These are phyloP conservation scores for Termitomyces sp. DNA, from an alignment of 768 basidiomycete genomes.

Conservation along the genomic window DNA sequence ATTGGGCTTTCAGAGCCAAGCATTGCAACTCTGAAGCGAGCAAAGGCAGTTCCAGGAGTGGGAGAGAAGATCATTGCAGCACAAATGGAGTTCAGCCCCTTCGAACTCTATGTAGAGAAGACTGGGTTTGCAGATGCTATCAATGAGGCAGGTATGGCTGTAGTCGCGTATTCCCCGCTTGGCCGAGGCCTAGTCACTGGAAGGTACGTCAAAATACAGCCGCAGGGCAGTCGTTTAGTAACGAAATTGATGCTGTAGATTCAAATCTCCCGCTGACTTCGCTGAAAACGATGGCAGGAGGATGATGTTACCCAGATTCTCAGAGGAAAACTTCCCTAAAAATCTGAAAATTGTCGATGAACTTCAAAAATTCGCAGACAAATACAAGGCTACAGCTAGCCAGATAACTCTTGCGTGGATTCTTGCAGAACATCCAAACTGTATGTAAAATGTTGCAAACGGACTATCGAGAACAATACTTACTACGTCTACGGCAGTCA, in stretches of 20 bases:
- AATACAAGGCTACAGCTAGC: slow-evolving; percentile 30
- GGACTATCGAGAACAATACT: not conserved
- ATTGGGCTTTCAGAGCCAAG: slow-evolving; percentile 48
- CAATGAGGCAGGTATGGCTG: slow-evolving; percentile 35
- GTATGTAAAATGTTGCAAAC: slow-evolving; percentile 2
- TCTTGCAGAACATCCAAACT: slow-evolving; percentile 23
- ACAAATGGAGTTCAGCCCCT: slow-evolving; percentile 40
- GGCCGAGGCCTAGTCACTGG: slow-evolving; percentile 45
- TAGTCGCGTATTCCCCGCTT: slow-evolving; percentile 46
- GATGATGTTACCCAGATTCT: slow-evolving; percentile 26
- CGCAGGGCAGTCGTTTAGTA: not conserved
- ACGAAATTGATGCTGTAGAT: slow-evolving; percentile 6
- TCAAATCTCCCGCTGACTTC: slow-evolving; percentile 34
- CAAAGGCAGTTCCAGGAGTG: slow-evolving; percentile 39
- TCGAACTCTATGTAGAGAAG: slow-evolving; percentile 39
- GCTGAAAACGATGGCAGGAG: slow-evolving; percentile 31
- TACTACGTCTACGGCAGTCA: not conserved
- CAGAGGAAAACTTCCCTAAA: slow-evolving; percentile 36
- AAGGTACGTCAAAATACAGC: slow-evolving; percentile 22
- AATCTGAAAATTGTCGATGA: slow-evolving; percentile 31
- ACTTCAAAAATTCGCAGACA: slow-evolving; percentile 26
- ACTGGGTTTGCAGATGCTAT: slow-evolving; percentile 32
- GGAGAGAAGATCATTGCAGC: slow-evolving; percentile 24
- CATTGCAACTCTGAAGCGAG: slow-evolving; percentile 38
- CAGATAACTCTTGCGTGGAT: slow-evolving; percentile 45